A percentile compares a stretch with the other conserved stretches of the same genome.
Evolutionary conservation across 2,329 filamentous ascomycete genomes (phyloP).

Genomic region (Colletotrichum magnum): DNA sequence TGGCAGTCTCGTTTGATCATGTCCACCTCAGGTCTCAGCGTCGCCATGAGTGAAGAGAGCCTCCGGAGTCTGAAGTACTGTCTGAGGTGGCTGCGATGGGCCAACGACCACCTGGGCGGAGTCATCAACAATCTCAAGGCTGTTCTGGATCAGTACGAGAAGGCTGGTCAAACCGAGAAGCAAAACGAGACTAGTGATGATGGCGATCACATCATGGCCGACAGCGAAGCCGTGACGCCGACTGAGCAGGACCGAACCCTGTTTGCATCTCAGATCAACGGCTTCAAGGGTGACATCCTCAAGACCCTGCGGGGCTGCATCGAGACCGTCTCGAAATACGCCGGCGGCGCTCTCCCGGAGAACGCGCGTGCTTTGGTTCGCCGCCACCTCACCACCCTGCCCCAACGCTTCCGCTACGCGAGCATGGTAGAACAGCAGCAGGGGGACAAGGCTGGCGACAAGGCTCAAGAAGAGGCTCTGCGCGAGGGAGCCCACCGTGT

Average conservation of each 20-base stretch:
- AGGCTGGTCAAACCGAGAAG: conserved; percentile 46
- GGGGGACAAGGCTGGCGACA: conserved; percentile 47
- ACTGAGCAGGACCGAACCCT: conserved; percentile 59
- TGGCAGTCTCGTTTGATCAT: conserved; percentile 91
- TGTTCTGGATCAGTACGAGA: conserved; percentile 86
- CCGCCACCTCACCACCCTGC: conserved; percentile 85
- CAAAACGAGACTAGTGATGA: conserved; percentile 15
- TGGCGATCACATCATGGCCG: conserved; percentile 45
- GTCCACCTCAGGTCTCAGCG: conserved; percentile 89
- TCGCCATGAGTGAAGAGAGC: conserved; percentile 92
- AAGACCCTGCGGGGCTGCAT: conserved; percentile 86
- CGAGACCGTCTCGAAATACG: conserved; percentile 88
- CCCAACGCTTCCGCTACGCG: conserved; percentile 84
- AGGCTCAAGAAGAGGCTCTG: conserved; percentile 57
- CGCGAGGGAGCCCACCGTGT: conserved; percentile 80
- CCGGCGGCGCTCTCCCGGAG: conserved; percentile 90
- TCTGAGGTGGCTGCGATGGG: conserved; percentile 82
- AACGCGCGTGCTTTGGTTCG: conserved; percentile 89
- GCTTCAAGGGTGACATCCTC: conserved; percentile 79
- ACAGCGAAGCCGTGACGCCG: conserved; percentile 40
- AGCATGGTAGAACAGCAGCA: conserved; percentile 61
- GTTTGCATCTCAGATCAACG: conserved; percentile 75
- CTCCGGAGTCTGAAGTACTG: conserved; percentile 88
- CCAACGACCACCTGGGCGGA: conserved; percentile 84
- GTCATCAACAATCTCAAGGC: conserved; percentile 81